phyloP scores from a whole-genome alignment of 179 eudicot genomes.

The Nepenthes alata region DNA sequence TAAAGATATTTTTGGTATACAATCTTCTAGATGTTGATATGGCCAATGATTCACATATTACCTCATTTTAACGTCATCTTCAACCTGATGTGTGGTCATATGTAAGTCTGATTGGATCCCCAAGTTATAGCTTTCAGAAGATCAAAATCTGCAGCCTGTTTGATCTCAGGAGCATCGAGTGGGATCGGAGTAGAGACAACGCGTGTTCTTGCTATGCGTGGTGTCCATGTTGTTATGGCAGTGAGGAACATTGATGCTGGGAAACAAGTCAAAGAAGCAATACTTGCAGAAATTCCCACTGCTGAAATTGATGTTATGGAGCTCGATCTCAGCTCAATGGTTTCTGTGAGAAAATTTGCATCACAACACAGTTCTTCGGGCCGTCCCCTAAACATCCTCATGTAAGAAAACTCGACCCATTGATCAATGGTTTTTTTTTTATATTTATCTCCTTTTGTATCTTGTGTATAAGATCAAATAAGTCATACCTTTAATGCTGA shows the following conservation, averaged over 20 bases:
- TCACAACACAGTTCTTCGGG: slow-evolving; percentile 39
- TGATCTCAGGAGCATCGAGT: slow-evolving; percentile 59
- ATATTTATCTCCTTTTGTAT: no score
- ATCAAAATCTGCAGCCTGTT: no score
- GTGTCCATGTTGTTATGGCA: slow-evolving; percentile 29
- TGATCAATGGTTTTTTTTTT: neutral
- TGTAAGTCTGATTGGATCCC: no score
- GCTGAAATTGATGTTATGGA: slow-evolving; percentile 55
- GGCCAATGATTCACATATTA: no score
- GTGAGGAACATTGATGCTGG: slow-evolving; percentile 62
- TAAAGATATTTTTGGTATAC: no score
- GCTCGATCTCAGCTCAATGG: slow-evolving; percentile 71
- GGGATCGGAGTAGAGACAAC: slow-evolving; percentile 92
- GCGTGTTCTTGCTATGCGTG: slow-evolving; percentile 37
- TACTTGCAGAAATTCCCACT: slow-evolving; percentile 39
- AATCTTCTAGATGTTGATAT: no score
- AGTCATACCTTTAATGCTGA: no score
- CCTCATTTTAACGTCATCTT: no score
- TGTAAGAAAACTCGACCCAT: slow-evolving; percentile 32
- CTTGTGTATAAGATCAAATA: no score
- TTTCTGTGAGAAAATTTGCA: slow-evolving; percentile 50
- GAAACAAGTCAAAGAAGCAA: slow-evolving; percentile 34
- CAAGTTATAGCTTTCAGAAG: no score
- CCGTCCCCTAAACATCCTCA: slow-evolving; percentile 67
- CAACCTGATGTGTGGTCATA: no score